Percentiles rank a stretch among this genome's conserved stretches.
Evolutionary conservation across 108 stramenopile genomes (phyloP).

Genomic region (Pinguiococcus pyrenoidosus): DNA sequence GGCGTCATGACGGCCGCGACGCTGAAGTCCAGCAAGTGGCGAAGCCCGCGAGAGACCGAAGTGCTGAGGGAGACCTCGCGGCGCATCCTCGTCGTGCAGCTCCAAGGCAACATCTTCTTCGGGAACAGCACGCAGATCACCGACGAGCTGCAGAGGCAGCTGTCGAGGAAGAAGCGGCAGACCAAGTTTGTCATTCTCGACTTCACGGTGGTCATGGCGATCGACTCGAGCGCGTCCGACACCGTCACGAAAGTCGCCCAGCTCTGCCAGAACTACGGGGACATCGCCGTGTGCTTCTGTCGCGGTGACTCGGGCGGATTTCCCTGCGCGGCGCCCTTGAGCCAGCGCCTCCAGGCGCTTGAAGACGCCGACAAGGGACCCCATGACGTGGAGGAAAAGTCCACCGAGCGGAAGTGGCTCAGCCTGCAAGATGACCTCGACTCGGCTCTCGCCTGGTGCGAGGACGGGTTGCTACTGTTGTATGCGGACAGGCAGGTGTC

Average conservation of each 20-base stretch:
- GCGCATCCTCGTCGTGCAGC: not conserved
- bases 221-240: constrained; percentile 1
- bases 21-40: constrained; percentile 40
- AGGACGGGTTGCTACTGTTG: not conserved
- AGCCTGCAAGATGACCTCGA: no score
- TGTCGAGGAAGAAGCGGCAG: no score
- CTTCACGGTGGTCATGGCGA: not conserved
- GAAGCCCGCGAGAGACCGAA: constrained; percentile 21
- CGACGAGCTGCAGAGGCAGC: not conserved
- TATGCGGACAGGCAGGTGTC: no score
- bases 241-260: not conserved
- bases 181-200: no score
- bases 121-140: not conserved
- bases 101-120: not conserved
- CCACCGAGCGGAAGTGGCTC: no score
- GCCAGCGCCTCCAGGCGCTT: not conserved
- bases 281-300: not conserved
- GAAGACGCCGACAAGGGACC: no score
- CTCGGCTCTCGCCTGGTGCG: not conserved
- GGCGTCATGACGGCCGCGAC: constrained; percentile 52
- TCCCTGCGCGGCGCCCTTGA: not conserved
- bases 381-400: no score
- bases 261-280: not conserved
- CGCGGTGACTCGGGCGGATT: not conserved
- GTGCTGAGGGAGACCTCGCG: constrained; percentile 41